Evolutionary conservation across 2,329 filamentous ascomycete species (phyloP).

Genomic region (Pochonia chlamydosporia): DNA sequence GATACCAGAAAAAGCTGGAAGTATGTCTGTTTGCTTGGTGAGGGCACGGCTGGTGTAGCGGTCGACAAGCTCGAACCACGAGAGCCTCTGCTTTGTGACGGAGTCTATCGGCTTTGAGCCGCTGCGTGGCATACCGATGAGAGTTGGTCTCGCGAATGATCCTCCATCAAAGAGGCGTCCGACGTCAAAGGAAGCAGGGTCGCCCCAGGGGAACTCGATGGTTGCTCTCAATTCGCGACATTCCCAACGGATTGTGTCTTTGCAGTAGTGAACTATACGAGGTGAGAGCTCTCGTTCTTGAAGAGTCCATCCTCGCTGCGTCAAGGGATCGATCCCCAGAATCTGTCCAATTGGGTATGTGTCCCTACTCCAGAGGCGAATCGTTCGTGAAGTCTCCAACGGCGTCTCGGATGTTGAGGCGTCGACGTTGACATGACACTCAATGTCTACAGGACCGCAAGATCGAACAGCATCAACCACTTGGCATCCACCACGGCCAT

Average conservation of each 20-base stretch:
- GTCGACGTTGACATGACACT: background rate
- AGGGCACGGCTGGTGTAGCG: background rate
- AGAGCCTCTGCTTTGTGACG: conserved; percentile 1
- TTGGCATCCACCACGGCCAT: background rate
- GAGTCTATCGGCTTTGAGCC: background rate
- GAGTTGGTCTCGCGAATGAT: background rate
- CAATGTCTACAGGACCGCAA: conserved; percentile 1
- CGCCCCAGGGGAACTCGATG: conserved; percentile 2
- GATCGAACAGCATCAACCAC: background rate
- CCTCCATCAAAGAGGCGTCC: conserved; percentile 1
- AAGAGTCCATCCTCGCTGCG: conserved; percentile 1
- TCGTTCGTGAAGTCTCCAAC: background rate
- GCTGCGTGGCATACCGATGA: background rate
- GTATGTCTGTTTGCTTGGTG: background rate
- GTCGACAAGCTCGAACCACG: conserved; percentile 4
- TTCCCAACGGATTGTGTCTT: conserved; percentile 1
- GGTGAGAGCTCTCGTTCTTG: conserved; percentile 1
- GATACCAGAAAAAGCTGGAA: conserved; percentile 1
- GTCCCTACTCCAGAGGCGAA: conserved; percentile 2
- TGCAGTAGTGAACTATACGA: background rate
- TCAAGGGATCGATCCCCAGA: background rate
- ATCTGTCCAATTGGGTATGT: conserved; percentile 1
- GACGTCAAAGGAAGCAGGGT: background rate
- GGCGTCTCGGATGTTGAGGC: background rate
- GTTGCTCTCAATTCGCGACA: background rate